Conservation (phyloP, 768 basidiomycete species). For the Suillus plorans region DNA sequence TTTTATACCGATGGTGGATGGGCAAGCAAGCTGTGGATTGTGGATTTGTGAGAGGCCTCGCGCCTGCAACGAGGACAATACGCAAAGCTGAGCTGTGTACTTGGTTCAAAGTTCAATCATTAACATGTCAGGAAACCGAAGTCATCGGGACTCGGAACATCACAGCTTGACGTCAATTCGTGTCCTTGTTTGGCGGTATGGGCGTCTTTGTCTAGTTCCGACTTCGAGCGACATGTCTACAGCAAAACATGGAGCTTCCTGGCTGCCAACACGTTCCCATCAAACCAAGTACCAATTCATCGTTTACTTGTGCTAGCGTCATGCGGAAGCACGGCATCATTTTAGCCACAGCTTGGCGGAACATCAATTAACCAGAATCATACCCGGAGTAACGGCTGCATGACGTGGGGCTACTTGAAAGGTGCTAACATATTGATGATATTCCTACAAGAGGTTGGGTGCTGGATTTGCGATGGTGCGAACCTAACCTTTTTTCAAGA, state of each 20-base stretch:
- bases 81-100: neutral
- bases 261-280: neutral
- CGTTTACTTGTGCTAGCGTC: neutral
- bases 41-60: conserved; percentile 2
- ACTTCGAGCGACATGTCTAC: neutral
- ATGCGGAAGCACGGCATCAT: neutral
- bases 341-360: neutral
- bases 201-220: neutral
- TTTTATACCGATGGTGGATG: conserved; percentile 5
- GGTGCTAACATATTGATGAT: no score
- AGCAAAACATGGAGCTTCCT: neutral
- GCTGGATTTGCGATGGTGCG: neutral
- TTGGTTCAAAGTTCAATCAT: neutral
- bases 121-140: neutral
- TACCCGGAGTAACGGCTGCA: neutral
- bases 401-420: no score
- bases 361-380: neutral
- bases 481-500: conserved; percentile 3
- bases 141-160: conserved; percentile 2
- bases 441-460: neutral
- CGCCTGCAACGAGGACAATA: conserved; percentile 10
- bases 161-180: conserved; percentile 1
- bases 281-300: neutral
- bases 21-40: neutral
- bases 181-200: conserved; percentile 3